These are phyloP conservation scores for Aurifilum marmelostoma DNA, from an alignment of 2,329 filamentous ascomycete species.

Conservation along the genomic window DNA sequence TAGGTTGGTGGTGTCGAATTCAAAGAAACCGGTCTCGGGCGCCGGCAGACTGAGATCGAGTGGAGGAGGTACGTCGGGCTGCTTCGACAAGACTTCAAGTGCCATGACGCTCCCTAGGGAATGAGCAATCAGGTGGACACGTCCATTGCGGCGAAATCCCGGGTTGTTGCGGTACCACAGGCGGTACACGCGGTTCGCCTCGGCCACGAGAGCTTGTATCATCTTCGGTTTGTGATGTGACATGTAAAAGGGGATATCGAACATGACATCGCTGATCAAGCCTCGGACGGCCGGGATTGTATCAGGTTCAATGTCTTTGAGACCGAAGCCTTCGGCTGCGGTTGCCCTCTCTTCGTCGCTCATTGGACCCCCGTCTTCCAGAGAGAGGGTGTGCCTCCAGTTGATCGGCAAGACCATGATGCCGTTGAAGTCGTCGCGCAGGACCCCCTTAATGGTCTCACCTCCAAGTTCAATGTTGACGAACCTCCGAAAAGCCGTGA, in stretches of 20 bases:
- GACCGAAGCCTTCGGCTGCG: conserved; percentile 61
- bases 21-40: conserved; percentile 66
- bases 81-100: conserved; percentile 84
- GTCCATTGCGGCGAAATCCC: conserved; percentile 76
- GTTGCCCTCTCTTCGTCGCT: conserved; percentile 55
- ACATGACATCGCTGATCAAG: conserved; percentile 96
- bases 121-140: conserved; percentile 91
- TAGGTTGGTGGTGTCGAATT: conserved; percentile 88
- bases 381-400: conserved; percentile 86
- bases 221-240: conserved; percentile 96
- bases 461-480: conserved; percentile 83
- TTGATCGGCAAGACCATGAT: conserved; percentile 95
- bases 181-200: conserved; percentile 94
- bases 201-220: conserved; percentile 83
- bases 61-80: conserved; percentile 72
- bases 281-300: conserved; percentile 91
- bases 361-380: conserved; percentile 76
- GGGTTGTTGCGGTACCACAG: conserved; percentile 95
- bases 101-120: conserved; percentile 95
- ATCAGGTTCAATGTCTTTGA: conserved; percentile 90
- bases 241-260: conserved; percentile 97
- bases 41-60: conserved; percentile 47
- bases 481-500: conserved; percentile 85
- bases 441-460: conserved; percentile 71
- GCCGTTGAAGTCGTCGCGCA: conserved; percentile 78